Evolutionary conservation across 2,329 filamentous ascomycete species (phyloP).

Genomic region (Arthrinium phaeospermum): DNA sequence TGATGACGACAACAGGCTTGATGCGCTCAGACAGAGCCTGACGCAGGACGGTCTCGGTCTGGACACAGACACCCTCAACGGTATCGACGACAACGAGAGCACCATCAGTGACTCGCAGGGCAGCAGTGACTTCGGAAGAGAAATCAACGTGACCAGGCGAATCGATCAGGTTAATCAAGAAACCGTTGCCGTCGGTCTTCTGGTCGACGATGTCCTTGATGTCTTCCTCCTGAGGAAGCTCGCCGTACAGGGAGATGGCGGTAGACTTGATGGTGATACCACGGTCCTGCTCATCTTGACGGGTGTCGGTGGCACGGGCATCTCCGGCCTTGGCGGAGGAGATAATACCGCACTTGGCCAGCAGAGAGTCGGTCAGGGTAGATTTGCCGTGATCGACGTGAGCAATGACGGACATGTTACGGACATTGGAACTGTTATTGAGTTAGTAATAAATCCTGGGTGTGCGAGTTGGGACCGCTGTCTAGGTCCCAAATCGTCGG

Average conservation of each 20-base stretch:
- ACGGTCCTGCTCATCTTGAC: slow-evolving; percentile 98
- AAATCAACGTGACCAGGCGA: slow-evolving; percentile 99
- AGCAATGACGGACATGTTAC: slow-evolving; percentile 51
- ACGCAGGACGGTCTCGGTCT: slow-evolving; percentile 99
- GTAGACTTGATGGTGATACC: slow-evolving; percentile 99
- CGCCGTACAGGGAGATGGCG: slow-evolving; percentile 96
- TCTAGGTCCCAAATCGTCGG: neutral
- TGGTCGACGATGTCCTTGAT: slow-evolving; percentile 91
- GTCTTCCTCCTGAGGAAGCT: slow-evolving; percentile 81
- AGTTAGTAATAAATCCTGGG: neutral
- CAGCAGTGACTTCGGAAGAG: slow-evolving; percentile 98
- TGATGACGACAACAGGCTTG: slow-evolving; percentile 99
- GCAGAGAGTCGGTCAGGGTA: slow-evolving; percentile 97
- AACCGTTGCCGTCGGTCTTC: slow-evolving; percentile 89
- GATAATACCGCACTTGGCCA: slow-evolving; percentile 99
- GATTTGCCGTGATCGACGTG: slow-evolving; percentile 99
- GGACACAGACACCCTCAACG: slow-evolving; percentile 99
- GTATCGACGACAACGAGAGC: slow-evolving; percentile 99
- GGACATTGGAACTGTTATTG: neutral
- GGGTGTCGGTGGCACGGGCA: slow-evolving; percentile 94
- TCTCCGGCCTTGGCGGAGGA: slow-evolving; percentile 97
- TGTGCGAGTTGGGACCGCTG: neutral
- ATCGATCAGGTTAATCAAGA: slow-evolving; percentile 99
- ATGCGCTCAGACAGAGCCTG: slow-evolving; percentile 99
- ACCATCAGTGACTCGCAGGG: slow-evolving; percentile 99